phyloP scores from a whole-genome alignment of 169 alveolate genomes.

The Plasmodium gonderi region DNA sequence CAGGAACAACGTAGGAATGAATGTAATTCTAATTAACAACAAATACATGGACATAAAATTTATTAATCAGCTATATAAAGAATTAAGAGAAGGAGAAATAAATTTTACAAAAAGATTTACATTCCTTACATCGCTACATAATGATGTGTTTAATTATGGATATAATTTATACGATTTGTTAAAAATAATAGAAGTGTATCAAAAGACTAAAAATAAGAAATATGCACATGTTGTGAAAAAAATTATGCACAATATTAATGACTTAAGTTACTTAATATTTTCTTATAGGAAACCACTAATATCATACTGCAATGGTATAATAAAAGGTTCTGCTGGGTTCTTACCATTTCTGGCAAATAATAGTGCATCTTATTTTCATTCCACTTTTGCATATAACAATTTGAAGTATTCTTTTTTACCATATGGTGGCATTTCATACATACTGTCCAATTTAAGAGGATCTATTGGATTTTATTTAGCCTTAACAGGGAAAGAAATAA shows the following conservation, averaged over 20 bases:
- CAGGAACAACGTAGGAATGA: constrained; percentile 61
- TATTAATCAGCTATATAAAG: constrained; percentile 74
- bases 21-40: constrained; percentile 19
- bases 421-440: constrained; percentile 80
- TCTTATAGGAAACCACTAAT: constrained; percentile 83
- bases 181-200: constrained; percentile 78
- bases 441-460: constrained; percentile 79
- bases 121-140: constrained; percentile 78
- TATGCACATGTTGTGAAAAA: constrained; percentile 24
- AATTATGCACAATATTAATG: constrained; percentile 77
- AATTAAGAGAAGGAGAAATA: constrained; percentile 78
- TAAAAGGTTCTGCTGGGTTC: constrained; percentile 80
- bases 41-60: constrained; percentile 69
- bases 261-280: constrained; percentile 76
- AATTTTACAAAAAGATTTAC: constrained; percentile 81
- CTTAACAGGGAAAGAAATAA: constrained; percentile 78
- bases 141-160: constrained; percentile 72
- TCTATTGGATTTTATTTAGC: constrained; percentile 82
- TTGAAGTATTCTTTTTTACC: constrained; percentile 76
- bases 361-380: constrained; percentile 81
- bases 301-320: constrained; percentile 81
- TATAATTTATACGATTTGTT: constrained; percentile 71
- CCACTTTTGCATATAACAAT: constrained; percentile 28
- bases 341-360: constrained; percentile 78
- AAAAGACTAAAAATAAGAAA: constrained; percentile 32